Evolutionary conservation across 1,284 basidiomycete species (phyloP), one percentile per base, ranked within the genome.

Genomic region (Porogramme epimiltina): DNA sequence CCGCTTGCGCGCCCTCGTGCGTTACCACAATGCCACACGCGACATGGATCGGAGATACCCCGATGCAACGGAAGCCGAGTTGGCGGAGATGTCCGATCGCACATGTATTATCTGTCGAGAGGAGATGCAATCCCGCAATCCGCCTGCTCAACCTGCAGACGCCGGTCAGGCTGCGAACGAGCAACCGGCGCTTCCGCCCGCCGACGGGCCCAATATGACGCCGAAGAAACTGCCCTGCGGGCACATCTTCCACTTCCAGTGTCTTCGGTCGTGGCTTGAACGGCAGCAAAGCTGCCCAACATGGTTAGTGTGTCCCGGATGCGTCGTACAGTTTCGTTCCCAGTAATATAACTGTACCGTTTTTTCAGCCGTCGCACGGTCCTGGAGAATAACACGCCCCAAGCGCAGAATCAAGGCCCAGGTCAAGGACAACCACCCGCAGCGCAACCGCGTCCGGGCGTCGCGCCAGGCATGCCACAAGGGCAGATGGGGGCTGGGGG

Each of bases 41-140:
- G 95, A 99, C 69, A 99, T 99, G 96, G 95, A 99, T 65, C 82
- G 91, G 59, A 80, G 93, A 39, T 99, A 99, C 70, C 95, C 96
- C 4, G 87, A 96, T 66, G 95, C 95, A n/a, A 92, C 91, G 1
- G 80, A 83, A 53, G 89, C 86, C 51, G 96, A 99, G 69, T 76
- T 99, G 70, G 72, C 79, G 24, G 74, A 77, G 9, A 85, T 89
- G 78, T 87, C 82, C 45, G 97, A 99, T 72, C 83, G 82, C 51
- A 98, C 95, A 2, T 99, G 97, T 67, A 98, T 99, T 65, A 98
- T 99, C 61, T 98, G 97, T 66, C 82, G 97, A n/a, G 96, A 99
- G 71, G 96, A 99, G 67, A 95, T 99, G 93, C 70, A 82, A 33
- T 69, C 71, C 19, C 68, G 68, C 28, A 59, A 60, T 24, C 52